Base-by-base conservation (phyloP, 768 basidiomycete species). In the Leccinum longicurvipes region DNA sequence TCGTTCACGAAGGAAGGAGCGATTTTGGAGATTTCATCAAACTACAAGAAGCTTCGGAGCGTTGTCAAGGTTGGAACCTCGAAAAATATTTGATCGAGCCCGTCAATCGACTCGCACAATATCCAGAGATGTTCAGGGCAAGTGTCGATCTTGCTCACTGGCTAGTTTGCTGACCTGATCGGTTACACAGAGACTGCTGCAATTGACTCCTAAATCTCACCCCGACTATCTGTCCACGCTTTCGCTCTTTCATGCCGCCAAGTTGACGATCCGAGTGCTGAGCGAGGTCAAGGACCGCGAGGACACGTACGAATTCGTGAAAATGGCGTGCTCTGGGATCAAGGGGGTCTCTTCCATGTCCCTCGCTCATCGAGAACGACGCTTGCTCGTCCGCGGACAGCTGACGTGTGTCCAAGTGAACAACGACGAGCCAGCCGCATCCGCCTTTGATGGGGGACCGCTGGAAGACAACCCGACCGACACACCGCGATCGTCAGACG, bases 21-120 rank as follows among this genome's bases (percentile, higher is more conserved):
- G 89, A 94, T 61, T 89, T 97, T 71, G 90, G 89, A 1, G 91
- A 93, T 69, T 97, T 94, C 67, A 77, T 95, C 8, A 72, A 79
- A 58, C 76, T 97, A 58, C 84, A 88, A 62, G 82, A 86, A 64
- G 65, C 71, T 53, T 76, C 71, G 36, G 67, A 75, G 6, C 82
- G 80, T 27, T 82, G 85, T 55, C 77, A 75, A 28, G 79, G 82
- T 1, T 85, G 88, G 84, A 79, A 74, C 28, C 73, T 97, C 39
- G 80, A 85, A 51, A 78, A 76, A 53, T 81, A 91, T 55, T 68
- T 96, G 52, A 76, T 85, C 54, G 87, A 93, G 65, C 93, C 94
- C 9, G 81, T 89, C 17, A 81, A 85, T 51, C 71, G 91, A 50
- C 69, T 96, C 6, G 82, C 80, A 21, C 80, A 79, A 56, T 94